Evolutionary conservation across 2,329 filamentous ascomycete species (phyloP), one percentile per base, ranked within the genome.

Genomic region (Helotiales sp.): DNA sequence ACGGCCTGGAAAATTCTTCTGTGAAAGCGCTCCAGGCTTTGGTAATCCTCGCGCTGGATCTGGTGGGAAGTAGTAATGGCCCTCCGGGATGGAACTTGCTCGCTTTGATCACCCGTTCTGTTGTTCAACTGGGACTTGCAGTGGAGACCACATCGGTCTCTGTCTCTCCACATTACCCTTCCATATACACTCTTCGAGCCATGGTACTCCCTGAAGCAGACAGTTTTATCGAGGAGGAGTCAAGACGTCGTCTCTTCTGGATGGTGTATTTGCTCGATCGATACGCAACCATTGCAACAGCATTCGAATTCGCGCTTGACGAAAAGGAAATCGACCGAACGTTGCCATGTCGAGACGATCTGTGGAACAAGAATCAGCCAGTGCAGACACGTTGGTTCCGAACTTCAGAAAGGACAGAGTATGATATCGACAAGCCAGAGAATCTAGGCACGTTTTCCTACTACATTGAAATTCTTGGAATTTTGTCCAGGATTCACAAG

Each of bases 41-140:
- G 6, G 92, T 97, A 1, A 96, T 97, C 59, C 82, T 97, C 5
- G 92, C 93, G 0, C 81, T 97, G 11, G 93, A 97, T 75, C 85
- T 97, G 26, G 90, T 93, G 34, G 94, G 94, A 8, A 92, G 87
- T 73, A 93, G 93, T 43, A 97, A 97, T 76, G 94, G 94, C 0
- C 93, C 93, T 1, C 93, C 93, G 0, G 93, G 93, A 2, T 97
- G 93, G 93, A 97, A 97, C 75, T 85, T 97, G 66, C 88, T 97
- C 78, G 93, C 94, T 6, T 81, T 97, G 60, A 96, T 97, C 69
- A 94, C 93, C 1, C 87, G 94, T 22, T 93, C 92, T 6, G 93
- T 96, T 1, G 93, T 97, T 1, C 93, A 97, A 77, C 82, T 97
- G 0, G 94, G 94, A 0, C 81, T 97, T 28, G 90, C 93, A 0